Evolutionary conservation across 2,329 filamentous ascomycete genomes (phyloP).

Genomic region (Apiospora pterosperma): DNA sequence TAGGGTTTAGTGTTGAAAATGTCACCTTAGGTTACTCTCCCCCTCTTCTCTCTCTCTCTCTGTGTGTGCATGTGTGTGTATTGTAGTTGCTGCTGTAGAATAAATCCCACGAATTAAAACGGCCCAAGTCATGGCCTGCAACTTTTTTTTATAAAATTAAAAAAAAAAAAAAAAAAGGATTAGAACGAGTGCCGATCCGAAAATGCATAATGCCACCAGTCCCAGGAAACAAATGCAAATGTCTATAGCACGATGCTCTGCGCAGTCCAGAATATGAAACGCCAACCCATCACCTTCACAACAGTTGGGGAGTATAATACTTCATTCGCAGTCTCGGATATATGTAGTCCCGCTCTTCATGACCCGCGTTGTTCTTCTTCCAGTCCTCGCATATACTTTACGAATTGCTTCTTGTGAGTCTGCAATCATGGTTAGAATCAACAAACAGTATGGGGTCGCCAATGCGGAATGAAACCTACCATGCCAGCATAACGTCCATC

Average conservation of each 20-base stretch:
- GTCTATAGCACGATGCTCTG: too few species aligned
- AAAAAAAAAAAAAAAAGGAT: neutral
- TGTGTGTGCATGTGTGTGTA: too few species aligned
- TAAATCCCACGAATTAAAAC: neutral
- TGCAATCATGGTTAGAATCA: conserved; percentile 27
- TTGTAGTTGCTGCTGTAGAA: neutral
- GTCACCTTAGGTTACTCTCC: too few species aligned
- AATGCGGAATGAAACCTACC: conserved; percentile 47
- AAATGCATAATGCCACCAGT: neutral
- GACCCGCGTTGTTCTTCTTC: conserved; percentile 48
- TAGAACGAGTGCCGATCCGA: neutral
- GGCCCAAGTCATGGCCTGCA: neutral
- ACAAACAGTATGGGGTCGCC: conserved; percentile 11
- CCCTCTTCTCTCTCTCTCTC: too few species aligned
- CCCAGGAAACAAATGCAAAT: neutral
- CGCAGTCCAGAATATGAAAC: neutral
- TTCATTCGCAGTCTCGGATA: neutral
- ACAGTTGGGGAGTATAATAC: neutral
- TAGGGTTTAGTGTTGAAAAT: too few species aligned
- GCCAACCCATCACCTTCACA: neutral
- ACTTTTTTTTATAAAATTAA: too few species aligned
- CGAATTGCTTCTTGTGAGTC: conserved; percentile 95
- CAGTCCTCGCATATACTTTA: conserved; percentile 85
- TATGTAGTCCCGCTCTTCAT: conserved; percentile 6
- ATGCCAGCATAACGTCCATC: conserved; percentile 86